phyloP scores from a whole-genome alignment of 495 filamentous ascomycete genomes.

The Talaromyces adpressus region DNA sequence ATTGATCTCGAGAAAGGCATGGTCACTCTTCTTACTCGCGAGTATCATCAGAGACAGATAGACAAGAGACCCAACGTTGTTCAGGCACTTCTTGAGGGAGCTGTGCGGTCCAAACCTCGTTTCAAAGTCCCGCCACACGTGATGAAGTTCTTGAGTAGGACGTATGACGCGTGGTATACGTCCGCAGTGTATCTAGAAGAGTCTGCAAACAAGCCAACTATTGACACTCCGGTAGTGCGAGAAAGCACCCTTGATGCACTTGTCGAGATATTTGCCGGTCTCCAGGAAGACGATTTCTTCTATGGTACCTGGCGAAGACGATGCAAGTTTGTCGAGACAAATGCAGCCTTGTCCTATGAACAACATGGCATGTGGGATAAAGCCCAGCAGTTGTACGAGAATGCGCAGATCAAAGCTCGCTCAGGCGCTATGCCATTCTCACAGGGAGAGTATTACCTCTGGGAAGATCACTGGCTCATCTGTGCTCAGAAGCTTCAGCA shows the following conservation, averaged over 20 bases:
- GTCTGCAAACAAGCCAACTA: conserved; percentile 68
- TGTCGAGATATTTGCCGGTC: conserved; percentile 77
- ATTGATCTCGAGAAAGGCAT: conserved; percentile 86
- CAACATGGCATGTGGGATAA: conserved; percentile 99
- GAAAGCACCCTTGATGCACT: conserved; percentile 95
- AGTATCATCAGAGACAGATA: conserved; percentile 88
- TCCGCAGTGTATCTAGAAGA: conserved; percentile 80
- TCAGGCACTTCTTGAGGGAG: conserved; percentile 79
- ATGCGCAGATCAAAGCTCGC: conserved; percentile 91
- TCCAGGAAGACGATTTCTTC: conserved; percentile 95
- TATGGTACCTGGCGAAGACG: conserved; percentile 96
- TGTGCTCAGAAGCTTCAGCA: conserved; percentile 98
- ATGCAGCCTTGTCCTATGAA: conserved; percentile 92
- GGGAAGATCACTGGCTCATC: conserved; percentile 98
- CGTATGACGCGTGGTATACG: conserved; percentile 94
- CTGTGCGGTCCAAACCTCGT: conserved; percentile 69
- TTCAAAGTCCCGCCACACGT: conserved; percentile 93
- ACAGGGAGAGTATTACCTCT: conserved; percentile 94
- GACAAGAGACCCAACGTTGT: conserved; percentile 94
- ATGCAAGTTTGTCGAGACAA: conserved; percentile 93
- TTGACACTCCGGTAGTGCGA: conserved; percentile 73
- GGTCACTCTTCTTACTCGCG: conserved; percentile 79
- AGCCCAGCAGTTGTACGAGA: conserved; percentile 91
- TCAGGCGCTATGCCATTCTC: conserved; percentile 92
- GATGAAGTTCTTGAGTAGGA: conserved; percentile 84